phyloP scores from a whole-genome alignment of 2,329 filamentous ascomycete species.

The Colletotrichum orbiculare region DNA sequence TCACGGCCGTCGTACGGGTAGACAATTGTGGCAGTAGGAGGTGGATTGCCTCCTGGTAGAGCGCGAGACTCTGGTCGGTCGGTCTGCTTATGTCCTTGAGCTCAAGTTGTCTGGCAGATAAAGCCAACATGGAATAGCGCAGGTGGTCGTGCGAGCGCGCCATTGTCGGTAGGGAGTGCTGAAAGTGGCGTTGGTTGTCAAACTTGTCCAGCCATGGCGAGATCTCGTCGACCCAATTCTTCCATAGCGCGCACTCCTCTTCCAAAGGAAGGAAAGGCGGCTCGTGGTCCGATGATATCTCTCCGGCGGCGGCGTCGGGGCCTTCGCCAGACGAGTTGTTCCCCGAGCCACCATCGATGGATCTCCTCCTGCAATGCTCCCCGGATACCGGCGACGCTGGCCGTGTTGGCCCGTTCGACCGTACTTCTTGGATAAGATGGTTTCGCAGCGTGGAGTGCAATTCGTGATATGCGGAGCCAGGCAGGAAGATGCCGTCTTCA shows the following conservation, averaged over 20 bases:
- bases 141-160: constrained; percentile 60
- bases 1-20: constrained; percentile 44
- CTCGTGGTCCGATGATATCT: constrained; percentile 32
- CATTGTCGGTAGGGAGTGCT: constrained; percentile 61
- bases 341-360: constrained; percentile 15
- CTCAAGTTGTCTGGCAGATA: constrained; percentile 66
- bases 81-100: constrained; percentile 54
- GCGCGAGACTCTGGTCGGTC: constrained; percentile 62
- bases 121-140: constrained; percentile 63
- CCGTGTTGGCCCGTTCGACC: constrained; percentile 50
- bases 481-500: constrained; percentile 57
- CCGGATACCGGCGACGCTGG: constrained; percentile 22
- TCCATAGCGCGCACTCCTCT: constrained; percentile 51
- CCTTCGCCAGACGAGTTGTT: constrained; percentile 16
- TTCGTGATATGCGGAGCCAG: constrained; percentile 59
- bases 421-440: constrained; percentile 56
- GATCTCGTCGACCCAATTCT: constrained; percentile 55
- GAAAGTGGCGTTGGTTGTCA: constrained; percentile 63
- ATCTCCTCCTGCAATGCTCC: constrained; percentile 14
- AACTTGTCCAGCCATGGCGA: constrained; percentile 67
- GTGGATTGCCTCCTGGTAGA: constrained; percentile 66
- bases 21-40: constrained; percentile 50
- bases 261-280: constrained; percentile 39
- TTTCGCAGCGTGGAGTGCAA: constrained; percentile 57
- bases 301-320: constrained; percentile 1